Evolutionary conservation across 1,284 basidiomycete genomes (phyloP).

Genomic region (Cystobasidium sp.): DNA sequence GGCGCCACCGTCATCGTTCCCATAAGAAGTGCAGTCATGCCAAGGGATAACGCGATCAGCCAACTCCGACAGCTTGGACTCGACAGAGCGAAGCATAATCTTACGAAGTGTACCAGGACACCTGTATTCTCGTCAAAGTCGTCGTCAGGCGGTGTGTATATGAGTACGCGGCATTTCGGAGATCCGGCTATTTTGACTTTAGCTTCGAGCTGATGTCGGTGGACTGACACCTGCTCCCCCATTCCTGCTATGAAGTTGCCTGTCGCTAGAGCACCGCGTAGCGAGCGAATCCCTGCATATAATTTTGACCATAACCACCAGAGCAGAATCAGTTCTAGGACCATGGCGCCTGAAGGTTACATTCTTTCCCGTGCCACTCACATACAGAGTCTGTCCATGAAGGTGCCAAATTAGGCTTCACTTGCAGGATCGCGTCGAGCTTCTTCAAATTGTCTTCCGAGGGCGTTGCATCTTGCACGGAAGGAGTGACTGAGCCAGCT

Average conservation of each 20-base stretch:
- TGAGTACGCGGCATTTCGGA: constrained; percentile 28
- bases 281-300: constrained; percentile 8
- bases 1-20: background rate
- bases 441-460: background rate
- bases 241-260: constrained; percentile 21
- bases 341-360: background rate
- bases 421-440: constrained; percentile 16
- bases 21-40: background rate
- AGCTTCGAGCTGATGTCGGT: constrained; percentile 22
- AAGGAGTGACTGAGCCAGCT: constrained; percentile 4
- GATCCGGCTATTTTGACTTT: constrained; percentile 16
- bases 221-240: constrained; percentile 1
- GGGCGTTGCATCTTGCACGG: constrained; percentile 22
- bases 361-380: background rate
- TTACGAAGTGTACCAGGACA: constrained; percentile 39
- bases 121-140: constrained; percentile 18
- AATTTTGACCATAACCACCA: background rate
- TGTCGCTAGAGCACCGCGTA: constrained; percentile 25
- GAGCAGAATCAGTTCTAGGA: background rate
- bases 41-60: background rate
- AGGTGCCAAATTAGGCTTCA: constrained; percentile 28
- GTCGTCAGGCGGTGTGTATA: constrained; percentile 24
- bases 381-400: constrained; percentile 41
- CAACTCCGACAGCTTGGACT: background rate
- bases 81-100: background rate